phyloP scores from a whole-genome alignment of 495 filamentous ascomycete species.

The Cladorrhinum samala region DNA sequence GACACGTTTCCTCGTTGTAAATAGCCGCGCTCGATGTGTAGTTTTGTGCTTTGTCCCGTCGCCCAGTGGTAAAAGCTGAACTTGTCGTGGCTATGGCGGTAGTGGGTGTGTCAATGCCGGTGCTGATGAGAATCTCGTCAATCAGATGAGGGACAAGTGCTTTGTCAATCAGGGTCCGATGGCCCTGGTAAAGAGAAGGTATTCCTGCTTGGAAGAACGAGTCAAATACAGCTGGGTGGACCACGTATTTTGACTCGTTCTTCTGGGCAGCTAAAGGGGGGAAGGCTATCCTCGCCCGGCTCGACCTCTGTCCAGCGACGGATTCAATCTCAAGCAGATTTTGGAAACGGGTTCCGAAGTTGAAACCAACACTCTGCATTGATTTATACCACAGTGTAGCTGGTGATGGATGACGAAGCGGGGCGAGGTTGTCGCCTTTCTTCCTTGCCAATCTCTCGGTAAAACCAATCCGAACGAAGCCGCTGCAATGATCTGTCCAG shows the following conservation, averaged over 20 bases:
- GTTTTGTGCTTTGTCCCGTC: background rate
- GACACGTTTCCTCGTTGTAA: background rate
- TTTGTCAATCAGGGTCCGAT: background rate
- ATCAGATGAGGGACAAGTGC: background rate
- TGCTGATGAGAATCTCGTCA: background rate
- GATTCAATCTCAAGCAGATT: conserved; percentile 6
- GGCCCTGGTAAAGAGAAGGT: background rate
- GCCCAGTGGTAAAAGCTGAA: background rate
- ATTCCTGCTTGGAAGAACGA: background rate
- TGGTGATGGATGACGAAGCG: conserved; percentile 1
- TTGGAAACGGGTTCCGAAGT: conserved; percentile 24
- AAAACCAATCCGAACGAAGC: background rate
- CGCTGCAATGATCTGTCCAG: conserved; percentile 3
- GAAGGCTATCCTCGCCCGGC: background rate
- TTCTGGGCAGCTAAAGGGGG: background rate
- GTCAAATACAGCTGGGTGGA: background rate
- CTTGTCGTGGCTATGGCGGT: background rate
- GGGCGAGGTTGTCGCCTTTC: background rate
- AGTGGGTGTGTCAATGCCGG: background rate
- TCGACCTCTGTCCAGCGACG: background rate
- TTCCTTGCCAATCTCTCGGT: background rate
- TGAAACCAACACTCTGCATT: conserved; percentile 17
- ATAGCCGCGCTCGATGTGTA: background rate
- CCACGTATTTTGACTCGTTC: background rate
- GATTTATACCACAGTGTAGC: conserved; percentile 26